Conservation (phyloP, 345 rosid species). For the Physaria fendleri region DNA sequence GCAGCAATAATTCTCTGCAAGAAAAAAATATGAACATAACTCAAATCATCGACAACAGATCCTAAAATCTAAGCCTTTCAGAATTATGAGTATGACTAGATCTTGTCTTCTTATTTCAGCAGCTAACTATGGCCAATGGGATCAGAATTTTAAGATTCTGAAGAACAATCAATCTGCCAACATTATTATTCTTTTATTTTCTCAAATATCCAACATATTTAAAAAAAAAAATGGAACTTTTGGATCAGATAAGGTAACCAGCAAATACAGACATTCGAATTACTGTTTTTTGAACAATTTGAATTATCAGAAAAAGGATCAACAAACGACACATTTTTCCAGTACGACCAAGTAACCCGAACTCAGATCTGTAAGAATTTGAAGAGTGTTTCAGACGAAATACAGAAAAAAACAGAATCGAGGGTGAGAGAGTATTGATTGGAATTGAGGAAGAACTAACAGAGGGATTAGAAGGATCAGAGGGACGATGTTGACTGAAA, state of each 20-base stretch:
- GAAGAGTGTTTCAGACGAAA: not conserved
- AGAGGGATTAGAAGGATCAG: slow-evolving; percentile 77
- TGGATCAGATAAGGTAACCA: not conserved
- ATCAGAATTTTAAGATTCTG: not conserved
- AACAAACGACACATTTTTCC: not conserved
- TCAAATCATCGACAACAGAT: not conserved
- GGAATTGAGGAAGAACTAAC: slow-evolving; percentile 32
- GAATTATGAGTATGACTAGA: not conserved
- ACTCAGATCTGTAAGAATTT: not conserved
- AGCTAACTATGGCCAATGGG: not conserved
- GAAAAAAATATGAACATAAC: not conserved
- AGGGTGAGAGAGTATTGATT: not conserved
- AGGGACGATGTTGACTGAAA: slow-evolving; percentile 80
- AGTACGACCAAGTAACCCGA: not conserved
- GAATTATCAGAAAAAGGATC: not conserved
- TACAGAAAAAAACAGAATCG: not conserved
- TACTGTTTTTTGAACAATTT: not conserved
- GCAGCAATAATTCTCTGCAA: slow-evolving; percentile 58
- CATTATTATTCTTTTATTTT: not conserved
- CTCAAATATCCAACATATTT: not conserved
- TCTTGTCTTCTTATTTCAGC: not conserved
- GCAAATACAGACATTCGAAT: not conserved
- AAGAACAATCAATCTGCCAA: not conserved
- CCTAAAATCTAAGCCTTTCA: not conserved
- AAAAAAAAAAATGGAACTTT: not conserved